Conservation (phyloP, 208 protist genomes). For the Leishmania mexicana region DNA sequence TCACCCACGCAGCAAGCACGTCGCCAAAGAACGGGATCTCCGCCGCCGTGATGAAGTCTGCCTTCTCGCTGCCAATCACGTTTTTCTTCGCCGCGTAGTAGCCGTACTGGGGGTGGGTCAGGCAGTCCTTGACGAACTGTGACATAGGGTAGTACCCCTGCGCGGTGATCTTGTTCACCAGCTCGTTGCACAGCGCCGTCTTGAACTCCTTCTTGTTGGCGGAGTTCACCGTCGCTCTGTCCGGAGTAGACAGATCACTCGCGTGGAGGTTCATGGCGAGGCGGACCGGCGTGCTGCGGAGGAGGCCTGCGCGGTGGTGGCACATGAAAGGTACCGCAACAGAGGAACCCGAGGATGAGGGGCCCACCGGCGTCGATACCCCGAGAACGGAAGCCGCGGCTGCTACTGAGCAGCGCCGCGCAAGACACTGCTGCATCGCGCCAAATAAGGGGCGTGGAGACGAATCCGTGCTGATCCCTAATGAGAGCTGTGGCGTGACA, state of each 20-base stretch:
- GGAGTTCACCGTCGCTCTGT: slow-evolving; percentile 76
- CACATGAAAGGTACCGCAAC: background rate
- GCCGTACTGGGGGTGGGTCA: slow-evolving; percentile 87
- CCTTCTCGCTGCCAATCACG: slow-evolving; percentile 86
- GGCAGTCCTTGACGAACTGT: slow-evolving; percentile 92
- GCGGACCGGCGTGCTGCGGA: slow-evolving; percentile 24
- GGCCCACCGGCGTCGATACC: background rate
- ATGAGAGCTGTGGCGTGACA: background rate
- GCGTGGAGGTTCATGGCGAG: slow-evolving; percentile 71
- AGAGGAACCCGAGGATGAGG: background rate
- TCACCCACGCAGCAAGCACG: slow-evolving; percentile 87
- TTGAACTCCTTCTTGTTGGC: slow-evolving; percentile 87
- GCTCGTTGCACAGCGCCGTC: slow-evolving; percentile 82
- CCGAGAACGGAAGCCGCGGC: background rate
- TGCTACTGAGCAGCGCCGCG: background rate
- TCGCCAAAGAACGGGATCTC: slow-evolving; percentile 94
- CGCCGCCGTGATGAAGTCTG: slow-evolving; percentile 92
- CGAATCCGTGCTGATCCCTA: background rate
- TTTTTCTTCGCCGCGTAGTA: slow-evolving; percentile 89
- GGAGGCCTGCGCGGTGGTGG: background rate
- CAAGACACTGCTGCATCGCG: background rate
- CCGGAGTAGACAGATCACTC: slow-evolving; percentile 87
- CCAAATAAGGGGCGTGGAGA: background rate
- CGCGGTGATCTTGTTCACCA: slow-evolving; percentile 81
- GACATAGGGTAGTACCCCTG: slow-evolving; percentile 91